Base-by-base conservation (phyloP, 768 basidiomycete genomes). In the Psilocybe cubensis region DNA sequence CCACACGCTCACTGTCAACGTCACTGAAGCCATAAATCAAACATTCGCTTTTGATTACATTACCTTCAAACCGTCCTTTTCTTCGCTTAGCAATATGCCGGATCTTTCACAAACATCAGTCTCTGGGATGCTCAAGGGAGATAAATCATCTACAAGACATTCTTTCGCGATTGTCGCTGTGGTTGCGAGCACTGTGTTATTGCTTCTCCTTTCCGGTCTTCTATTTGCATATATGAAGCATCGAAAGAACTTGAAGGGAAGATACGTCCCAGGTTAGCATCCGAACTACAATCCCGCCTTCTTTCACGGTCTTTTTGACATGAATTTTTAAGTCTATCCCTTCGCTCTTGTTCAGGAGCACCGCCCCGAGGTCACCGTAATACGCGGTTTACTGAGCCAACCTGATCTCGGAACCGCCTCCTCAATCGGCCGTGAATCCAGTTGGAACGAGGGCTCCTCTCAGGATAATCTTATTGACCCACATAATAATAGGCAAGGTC, bases 21-120 rank as follows among this genome's bases (percentile, higher is more conserved):
- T 71, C 27, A 63, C 59, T 1, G 60, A 58, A 7, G 66, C 64
- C 52, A 35, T 62, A 23, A 68, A 68, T 42, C 66, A 66, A 41
- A 62, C 63, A 0, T 66, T 68, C 27, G 50, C 55, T 3, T 58
- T 72, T 23, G 71, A 72, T 52, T 72, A 70, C 35, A 56, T 72
- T 42, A 54, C 66, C 17, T 71, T 67, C 40, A 58, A 52, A 5
- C 70, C 71, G 23, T 64, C 68, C 1, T 68, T 68, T 28, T 40
- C 49, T 3, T 57, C 33, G 6, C 29, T 67, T 18, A 52, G 56
- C 17, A 46, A 42, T 12, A 66, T 68, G 63, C 66, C 66, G 3
- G 47, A 52, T 11, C 41, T 61, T 7, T 42, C 47, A 14, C 27
- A 38, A 3, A 23, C 54, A n/a, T 14, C 35, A 29, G 29, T 40